Conservation (phyloP, 441 rosid genomes). For the Breynia disticha region DNA sequence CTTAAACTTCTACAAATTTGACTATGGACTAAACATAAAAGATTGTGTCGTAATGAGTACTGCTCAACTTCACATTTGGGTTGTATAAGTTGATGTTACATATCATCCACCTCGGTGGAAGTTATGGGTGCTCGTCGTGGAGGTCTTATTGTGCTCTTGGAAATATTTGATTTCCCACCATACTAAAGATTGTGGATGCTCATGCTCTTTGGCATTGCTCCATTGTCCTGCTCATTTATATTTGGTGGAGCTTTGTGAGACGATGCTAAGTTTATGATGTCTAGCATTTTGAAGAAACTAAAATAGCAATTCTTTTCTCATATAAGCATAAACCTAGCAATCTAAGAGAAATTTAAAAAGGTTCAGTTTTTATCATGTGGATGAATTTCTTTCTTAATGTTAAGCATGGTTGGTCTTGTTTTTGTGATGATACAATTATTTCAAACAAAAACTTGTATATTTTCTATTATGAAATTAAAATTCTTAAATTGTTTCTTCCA, state of each 20-base stretch:
- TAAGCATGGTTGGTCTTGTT: too few species aligned
- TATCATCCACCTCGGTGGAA: slow-evolving; percentile 75
- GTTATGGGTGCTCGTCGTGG: slow-evolving; percentile 76
- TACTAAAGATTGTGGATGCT: slow-evolving; percentile 61
- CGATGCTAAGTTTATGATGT: slow-evolving; percentile 62
- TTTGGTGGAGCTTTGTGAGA: slow-evolving; percentile 97
- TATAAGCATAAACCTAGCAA: too few species aligned
- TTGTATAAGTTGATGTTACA: slow-evolving; percentile 59
- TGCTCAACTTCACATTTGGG: slow-evolving; percentile 76
- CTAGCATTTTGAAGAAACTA: slow-evolving; percentile 45
- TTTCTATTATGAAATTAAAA: too few species aligned
- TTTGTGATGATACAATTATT: too few species aligned
- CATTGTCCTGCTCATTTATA: slow-evolving; percentile 55
- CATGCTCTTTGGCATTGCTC: slow-evolving; percentile 82
- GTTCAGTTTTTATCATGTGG: too few species aligned
- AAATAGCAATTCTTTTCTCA: slow-evolving; percentile 26
- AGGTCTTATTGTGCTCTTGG: slow-evolving; percentile 65
- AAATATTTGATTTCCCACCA: slow-evolving; percentile 85
- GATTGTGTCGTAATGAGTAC: slow-evolving; percentile 66
- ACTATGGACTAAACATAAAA: slow-evolving; percentile 84
- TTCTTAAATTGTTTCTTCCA: too few species aligned
- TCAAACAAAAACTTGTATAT: too few species aligned
- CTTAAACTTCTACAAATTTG: slow-evolving; percentile 71
- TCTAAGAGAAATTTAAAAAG: too few species aligned
- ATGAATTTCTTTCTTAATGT: too few species aligned